Conservation (phyloP, 2,329 filamentous ascomycete genomes). For the Nemania diffusa region DNA sequence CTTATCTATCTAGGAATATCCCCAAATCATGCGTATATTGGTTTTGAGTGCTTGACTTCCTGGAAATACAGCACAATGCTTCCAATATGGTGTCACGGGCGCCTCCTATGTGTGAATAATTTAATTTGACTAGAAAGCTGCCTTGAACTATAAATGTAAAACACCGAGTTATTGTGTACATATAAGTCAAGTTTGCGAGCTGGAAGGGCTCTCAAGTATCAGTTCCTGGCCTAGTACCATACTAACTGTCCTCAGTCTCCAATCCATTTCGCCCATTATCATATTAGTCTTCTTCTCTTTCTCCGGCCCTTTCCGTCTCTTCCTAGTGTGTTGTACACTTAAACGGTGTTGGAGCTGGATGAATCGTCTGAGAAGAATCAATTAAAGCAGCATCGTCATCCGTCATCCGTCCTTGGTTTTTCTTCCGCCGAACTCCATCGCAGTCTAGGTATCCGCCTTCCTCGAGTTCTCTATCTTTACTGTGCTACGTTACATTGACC, state of each 20-base stretch:
- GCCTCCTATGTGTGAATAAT: too few relatives aligned
- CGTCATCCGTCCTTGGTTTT: slow-evolving; percentile 3
- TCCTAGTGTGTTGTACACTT: slow-evolving; percentile 19
- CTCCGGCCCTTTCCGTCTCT: neutral
- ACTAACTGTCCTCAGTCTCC: neutral
- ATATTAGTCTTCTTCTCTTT: neutral
- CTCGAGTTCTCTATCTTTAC: neutral
- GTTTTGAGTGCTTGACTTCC: too few relatives aligned
- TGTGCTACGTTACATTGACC: neutral
- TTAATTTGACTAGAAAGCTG: neutral
- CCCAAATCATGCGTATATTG: neutral
- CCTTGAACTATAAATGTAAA: neutral
- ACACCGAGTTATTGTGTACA: slow-evolving; percentile 6
- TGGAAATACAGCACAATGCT: too few relatives aligned
- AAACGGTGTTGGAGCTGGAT: slow-evolving; percentile 12
- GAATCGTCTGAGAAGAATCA: slow-evolving; percentile 13
- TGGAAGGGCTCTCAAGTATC: neutral
- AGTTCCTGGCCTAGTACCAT: neutral
- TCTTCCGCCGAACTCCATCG: slow-evolving; percentile 2
- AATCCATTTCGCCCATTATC: slow-evolving; percentile 1
- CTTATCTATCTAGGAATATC: too few relatives aligned
- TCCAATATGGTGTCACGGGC: too few relatives aligned
- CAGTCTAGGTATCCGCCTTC: slow-evolving; percentile 5
- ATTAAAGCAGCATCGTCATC: slow-evolving; percentile 5
- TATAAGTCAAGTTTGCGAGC: slow-evolving; percentile 5